A percentile compares a stretch with the other conserved stretches of the same genome.
Evolutionary conservation across 2,329 filamentous ascomycete genomes (phyloP).

Genomic region (Penicillium thymicola): DNA sequence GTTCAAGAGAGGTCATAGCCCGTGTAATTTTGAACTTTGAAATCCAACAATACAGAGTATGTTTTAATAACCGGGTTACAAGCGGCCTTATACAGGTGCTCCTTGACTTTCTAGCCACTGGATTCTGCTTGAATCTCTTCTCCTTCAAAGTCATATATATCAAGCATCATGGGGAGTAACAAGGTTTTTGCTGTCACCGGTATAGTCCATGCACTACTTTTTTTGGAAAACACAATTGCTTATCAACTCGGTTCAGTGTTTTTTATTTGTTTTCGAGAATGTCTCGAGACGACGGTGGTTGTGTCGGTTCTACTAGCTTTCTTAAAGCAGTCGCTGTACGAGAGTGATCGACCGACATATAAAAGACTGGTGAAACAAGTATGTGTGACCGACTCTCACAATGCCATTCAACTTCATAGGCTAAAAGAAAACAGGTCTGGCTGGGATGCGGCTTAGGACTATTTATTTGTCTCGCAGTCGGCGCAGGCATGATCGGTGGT

Average conservation of each 20-base stretch:
- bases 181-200: constrained; percentile 23
- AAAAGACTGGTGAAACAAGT: constrained; percentile 64
- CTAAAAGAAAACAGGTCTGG: constrained; percentile 52
- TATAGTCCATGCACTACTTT: constrained; percentile 3
- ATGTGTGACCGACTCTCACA: background rate
- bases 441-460: constrained; percentile 63
- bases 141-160: background rate
- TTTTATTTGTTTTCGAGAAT: constrained; percentile 64
- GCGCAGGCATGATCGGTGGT: constrained; percentile 65
- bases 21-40: background rate
- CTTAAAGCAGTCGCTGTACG: constrained; percentile 73
- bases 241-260: constrained; percentile 18
- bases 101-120: background rate
- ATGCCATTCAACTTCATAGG: background rate
- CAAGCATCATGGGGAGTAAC: constrained; percentile 18
- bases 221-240: background rate
- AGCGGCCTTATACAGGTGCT: background rate
- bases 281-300: constrained; percentile 78
- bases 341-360: constrained; percentile 60
- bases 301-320: constrained; percentile 84
- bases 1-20: background rate
- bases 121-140: background rate
- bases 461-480: constrained; percentile 63
- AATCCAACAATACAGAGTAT: background rate
- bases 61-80: background rate